phyloP scores from a whole-genome alignment of 768 basidiomycete genomes.

The Termitomyces titanicus region DNA sequence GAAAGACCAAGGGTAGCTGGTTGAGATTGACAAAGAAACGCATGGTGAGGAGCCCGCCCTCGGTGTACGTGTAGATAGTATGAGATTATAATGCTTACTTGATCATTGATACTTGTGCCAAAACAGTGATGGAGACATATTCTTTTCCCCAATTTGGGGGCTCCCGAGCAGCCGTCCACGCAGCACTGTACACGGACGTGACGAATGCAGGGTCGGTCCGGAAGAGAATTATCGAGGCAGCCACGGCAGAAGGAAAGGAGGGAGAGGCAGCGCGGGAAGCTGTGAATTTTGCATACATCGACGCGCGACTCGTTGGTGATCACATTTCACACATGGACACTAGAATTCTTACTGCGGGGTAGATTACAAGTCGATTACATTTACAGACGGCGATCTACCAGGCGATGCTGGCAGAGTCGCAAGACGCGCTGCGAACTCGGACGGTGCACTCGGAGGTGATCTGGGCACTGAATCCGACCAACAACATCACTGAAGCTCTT shows the following conservation, averaged over 20 bases:
- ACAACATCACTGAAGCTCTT: conserved; percentile 89
- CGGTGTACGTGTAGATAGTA: not conserved
- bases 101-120: not conserved
- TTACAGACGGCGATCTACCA: conserved; percentile 83
- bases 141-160: conserved; percentile 49
- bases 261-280: conserved; percentile 65
- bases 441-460: conserved; percentile 90
- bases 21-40: conserved; percentile 12
- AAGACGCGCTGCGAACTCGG: conserved; percentile 67
- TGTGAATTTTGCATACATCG: conserved; percentile 91
- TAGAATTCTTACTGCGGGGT: conserved; percentile 4
- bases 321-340: not conserved
- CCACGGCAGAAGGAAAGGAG: conserved; percentile 64
- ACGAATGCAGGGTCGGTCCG: conserved; percentile 59
- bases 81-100: conserved; percentile 1
- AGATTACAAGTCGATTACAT: conserved; percentile 83
- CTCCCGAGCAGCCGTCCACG: conserved; percentile 40
- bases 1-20: conserved; percentile 24
- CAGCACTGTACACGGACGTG: conserved; percentile 67
- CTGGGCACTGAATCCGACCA: conserved; percentile 82
- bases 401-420: conserved; percentile 65
- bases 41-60: conserved; percentile 15
- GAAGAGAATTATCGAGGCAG: conserved; percentile 66
- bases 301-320: conserved; percentile 70
- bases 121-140: conserved; percentile 48